Base-by-base conservation (phyloP, 257 asterid species). In the Salvia rosmarinus region DNA sequence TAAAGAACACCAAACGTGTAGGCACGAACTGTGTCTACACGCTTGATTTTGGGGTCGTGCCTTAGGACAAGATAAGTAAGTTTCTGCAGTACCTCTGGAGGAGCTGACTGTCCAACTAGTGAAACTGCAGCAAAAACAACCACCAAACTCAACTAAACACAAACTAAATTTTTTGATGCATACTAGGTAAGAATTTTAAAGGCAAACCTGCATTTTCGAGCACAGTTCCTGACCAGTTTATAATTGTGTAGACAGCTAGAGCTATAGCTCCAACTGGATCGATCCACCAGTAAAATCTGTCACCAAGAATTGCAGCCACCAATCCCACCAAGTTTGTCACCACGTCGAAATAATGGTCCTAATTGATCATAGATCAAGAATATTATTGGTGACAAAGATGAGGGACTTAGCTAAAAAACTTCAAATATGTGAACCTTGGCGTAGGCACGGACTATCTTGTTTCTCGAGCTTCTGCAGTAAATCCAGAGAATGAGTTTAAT, bases 21-120 rank as follows among this genome's bases (percentile, higher is more conserved):
- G 55, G 96, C 95, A 61, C 95, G 90, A 17, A 89, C 95, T 0
- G 92, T 87, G 23, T 87, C 94, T 1, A 89, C 94, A 35, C 95
- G 84, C 75, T 87, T 85, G 67, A 89, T 84, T 44, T 82, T 72
- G 3, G 88, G 80, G 49, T 84, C 80, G 43, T 87, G 96, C 63
- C 92, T 82, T 10, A 89, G 78, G 1, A 81, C 86, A 7, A 85
- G 84, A 59, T 79, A 83, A 0, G 86, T 85, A 8, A 83, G 86
- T 19, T 89, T 89, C 77, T 85, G 94, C 35, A 89, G 44, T 32
- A 85, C 82, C 74, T 85, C 86, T 0, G 91, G 90, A 28, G 94
- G 88, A 75, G 96, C 96, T 2, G 94, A 75, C 68, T 87, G 88
- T 66, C 96, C 90, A 6, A 89, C 94, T 30, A 87, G 69, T 42